Base-by-base conservation (phyloP, 2,329 filamentous ascomycete genomes). In the Cryphonectria radicalis region DNA sequence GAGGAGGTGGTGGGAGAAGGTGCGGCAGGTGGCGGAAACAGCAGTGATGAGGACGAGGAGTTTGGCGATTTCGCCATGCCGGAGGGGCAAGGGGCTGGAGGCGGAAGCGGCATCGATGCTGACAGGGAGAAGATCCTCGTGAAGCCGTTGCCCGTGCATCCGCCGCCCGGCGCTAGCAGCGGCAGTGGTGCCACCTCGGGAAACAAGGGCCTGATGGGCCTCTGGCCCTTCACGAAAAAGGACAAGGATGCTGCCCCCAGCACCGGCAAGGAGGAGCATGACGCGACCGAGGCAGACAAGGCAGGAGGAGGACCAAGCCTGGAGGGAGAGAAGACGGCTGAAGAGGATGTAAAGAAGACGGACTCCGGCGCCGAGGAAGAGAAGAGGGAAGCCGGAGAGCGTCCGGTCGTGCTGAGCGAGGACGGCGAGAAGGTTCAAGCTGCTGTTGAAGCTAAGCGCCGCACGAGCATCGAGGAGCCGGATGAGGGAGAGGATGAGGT, bases 51-150 rank as follows among this genome's bases (percentile, higher is more conserved):
- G 40, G 88, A 90, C 57, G 89, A 92, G 73, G 90, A 91, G 76
- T 88, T 92, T 81, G 90, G 90, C 19, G 91, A 92, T 71, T 92
- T 92, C 75, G 89, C 89, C 74, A 89, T 92, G 82, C 87, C 89
- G 14, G 89, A 90, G 77, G 82, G 85, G 66, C 82, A 81, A 57
- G 74, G 55, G 3, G 28, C n/a, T 11, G 37, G 42, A 11, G 40
- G 46, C 5, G 65, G 60, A 7, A 53, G 70, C 66, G 75, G 63
- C 32, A 76, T 77, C 42, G 78, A 79, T 42, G 75, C 76, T 4
- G 77, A 78, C 7, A 65, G 77, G 25, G 81, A 84, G 17, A 82
- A 81, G 37, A 81, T 85, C n/a, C 82, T 90, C 2, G 79, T 89
- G 69, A 86, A 87, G 74, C 88, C 88, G 2, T 80, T 89, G 3